phyloP scores from a whole-genome alignment of 2,329 filamentous ascomycete genomes.

The Pyrenochaeta sp. region DNA sequence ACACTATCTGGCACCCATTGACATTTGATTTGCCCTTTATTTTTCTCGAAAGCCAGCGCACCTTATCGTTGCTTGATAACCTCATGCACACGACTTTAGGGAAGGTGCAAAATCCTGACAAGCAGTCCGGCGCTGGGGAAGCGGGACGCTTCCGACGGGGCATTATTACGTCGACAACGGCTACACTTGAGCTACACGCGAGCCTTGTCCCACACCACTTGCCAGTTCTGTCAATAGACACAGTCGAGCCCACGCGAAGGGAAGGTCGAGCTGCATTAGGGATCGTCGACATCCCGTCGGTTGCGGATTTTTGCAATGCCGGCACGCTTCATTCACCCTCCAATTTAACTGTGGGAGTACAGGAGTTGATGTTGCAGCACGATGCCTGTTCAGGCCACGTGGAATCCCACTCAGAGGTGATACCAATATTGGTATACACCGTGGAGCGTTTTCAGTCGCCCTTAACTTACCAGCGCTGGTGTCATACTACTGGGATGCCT shows the following conservation, averaged over 20 bases:
- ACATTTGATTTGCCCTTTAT: neutral
- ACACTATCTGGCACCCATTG: neutral
- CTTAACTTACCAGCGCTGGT: neutral
- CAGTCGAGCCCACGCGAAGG: conserved; percentile 4
- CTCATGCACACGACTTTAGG: conserved; percentile 2
- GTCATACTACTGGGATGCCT: conserved; percentile 6
- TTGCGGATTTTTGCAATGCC: neutral
- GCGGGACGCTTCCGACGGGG: conserved; percentile 11
- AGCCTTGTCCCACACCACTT: conserved; percentile 5
- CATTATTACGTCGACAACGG: conserved; percentile 7
- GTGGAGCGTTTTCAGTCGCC: conserved; percentile 1
- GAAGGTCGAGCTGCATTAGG: conserved; percentile 1
- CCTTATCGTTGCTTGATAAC: neutral
- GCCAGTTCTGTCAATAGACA: neutral
- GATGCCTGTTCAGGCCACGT: conserved; percentile 15
- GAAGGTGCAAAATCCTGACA: neutral
- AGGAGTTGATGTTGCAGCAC: conserved; percentile 2
- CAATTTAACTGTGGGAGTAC: neutral
- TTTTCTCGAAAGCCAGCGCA: neutral
- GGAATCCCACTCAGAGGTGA: conserved; percentile 5
- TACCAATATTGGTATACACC: neutral
- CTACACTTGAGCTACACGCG: neutral
- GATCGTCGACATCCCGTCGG: neutral
- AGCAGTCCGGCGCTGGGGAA: conserved; percentile 8
- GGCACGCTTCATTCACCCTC: neutral